These are phyloP conservation scores for Eremothecium cymbalariae DNA, from an alignment of 1,139 yeast genomes.

Conservation along the genomic window DNA sequence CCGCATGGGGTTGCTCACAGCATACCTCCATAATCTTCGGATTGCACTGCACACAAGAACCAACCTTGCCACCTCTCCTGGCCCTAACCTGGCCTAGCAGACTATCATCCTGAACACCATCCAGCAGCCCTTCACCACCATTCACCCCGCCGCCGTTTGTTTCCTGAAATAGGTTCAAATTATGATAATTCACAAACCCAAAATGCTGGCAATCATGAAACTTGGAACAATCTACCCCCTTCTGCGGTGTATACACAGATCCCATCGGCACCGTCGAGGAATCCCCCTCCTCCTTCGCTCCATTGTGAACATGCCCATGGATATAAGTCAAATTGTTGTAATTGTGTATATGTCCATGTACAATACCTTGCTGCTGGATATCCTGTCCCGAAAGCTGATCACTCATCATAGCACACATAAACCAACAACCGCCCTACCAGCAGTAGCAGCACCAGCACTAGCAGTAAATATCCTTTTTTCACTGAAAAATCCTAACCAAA, in stretches of 20 bases:
- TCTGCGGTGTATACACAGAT: not conserved
- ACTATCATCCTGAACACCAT: conserved; percentile 2
- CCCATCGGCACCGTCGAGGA: not conserved
- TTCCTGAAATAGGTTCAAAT: conserved; percentile 13
- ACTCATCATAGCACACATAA: too few relatives aligned
- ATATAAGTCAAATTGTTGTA: conserved; percentile 57
- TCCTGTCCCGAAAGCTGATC: too few relatives aligned
- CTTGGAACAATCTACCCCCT: conserved; percentile 9
- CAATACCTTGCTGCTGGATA: conserved; percentile 38
- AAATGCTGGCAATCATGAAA: conserved; percentile 35
- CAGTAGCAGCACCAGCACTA: too few relatives aligned
- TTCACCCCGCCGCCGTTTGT: not conserved
- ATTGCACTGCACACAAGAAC: conserved; percentile 25
- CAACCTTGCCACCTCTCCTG: conserved; percentile 1
- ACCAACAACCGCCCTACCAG: too few relatives aligned
- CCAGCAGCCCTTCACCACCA: conserved; percentile 3
- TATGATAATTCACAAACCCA: conserved; percentile 35
- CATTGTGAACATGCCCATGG: conserved; percentile 58
- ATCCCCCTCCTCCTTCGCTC: conserved; percentile 5
- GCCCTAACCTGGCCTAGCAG: conserved; percentile 6
- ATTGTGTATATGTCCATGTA: conserved; percentile 63
- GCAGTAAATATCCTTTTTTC: too few relatives aligned
- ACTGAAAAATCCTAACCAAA: too few relatives aligned
- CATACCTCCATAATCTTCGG: conserved; percentile 36
- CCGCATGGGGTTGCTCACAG: conserved; percentile 31